Evolutionary conservation across 1,284 basidiomycete species (phyloP), one percentile per base, ranked within the genome.

Genomic region (Ceratobasidium sp.): DNA sequence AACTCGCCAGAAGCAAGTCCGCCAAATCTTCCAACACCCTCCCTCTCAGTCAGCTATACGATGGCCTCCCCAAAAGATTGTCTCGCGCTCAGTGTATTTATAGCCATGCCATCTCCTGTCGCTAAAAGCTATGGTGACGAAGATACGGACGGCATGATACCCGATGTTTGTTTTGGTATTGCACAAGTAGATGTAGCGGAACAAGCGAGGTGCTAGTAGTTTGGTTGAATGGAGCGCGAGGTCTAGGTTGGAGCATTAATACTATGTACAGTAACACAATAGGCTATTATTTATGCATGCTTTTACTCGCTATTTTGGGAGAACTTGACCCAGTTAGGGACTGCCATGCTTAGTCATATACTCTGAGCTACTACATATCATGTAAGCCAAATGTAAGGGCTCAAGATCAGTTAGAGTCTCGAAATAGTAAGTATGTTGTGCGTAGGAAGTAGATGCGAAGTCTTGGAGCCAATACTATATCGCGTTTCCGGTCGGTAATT

Each of bases 91-190:
- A 64, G 71, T 40, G 71, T 74, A 3, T 64, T 74, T 42, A 74
- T 74, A 46, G n/a, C 71, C 33, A 74, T 74, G 71, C 71, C 71
- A 1, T 74, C 71, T 9, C 46, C 46, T 46, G 40, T 46, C 38
- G 44, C 20, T 23, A 59, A 50, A 15, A 59, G 26, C 28, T 33
- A 17, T 20, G 44, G 23, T 23, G 46, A 46, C 15, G 13, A 62
- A 17, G 71, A 74, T 15, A 26, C 26, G n/a, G 59, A 74, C 17
- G 59, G 38, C 20, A 28, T 52, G 23, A 6, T 74, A n/a, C 71
- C 71, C 4, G 71, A 74, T 28, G 42, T 74, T 17, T 74, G 71
- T 48, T 52, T 74, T 40, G 71, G 71, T 33, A 44, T 74, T n/a
- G 46, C 71, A 40, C 59, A 48, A 28, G 57, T 64, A n/a, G 69